Evolutionary conservation across 257 asterid genomes (phyloP), one percentile per base, ranked within the genome.

Genomic region (Gynochthodes officinalis): DNA sequence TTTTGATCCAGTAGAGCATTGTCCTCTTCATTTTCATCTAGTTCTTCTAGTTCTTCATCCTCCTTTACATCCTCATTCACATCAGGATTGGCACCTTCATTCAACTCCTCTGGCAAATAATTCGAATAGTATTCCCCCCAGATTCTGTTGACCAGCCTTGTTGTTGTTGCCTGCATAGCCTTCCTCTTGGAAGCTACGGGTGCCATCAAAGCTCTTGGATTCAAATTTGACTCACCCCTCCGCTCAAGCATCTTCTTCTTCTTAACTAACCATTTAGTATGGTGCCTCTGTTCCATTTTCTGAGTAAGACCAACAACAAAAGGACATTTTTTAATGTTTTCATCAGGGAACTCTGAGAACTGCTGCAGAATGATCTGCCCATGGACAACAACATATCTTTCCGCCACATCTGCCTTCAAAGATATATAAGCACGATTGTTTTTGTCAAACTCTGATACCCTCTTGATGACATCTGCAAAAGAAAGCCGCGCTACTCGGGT

Each of bases 131-230:
- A 94, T 23, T 78, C 97, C 40, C 92, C 99, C 99, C 99, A 91
- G 69, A 91, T 87, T 87, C 95, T 82, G 80, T 89, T 88, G 71
- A 94, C 85, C 66, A 91, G 83, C 85, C 88, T 87, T 4, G 99
- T 91, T 14, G 97, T 87, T 14, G 99, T 91, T 23, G 99, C 99
- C 79, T 89, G 96, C 99, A 94, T 94, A 59, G 99, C 87, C 85
- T 89, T 89, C 82, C 89, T 87, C 80, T 86, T 88, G 49, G 98
- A 92, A 48, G 82, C 81, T 68, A 83, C 85, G 59, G 96, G 89
- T 61, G 67, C 93, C 85, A 91, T 86, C 58, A 86, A 90, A 40
- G 95, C 95, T 83, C 97, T 85, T 18, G 99, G 99, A 82, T 94
- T 94, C 71, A 86, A 75, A 77, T 94, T 94, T 50, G 59, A 81